These are phyloP conservation scores for Taiozyma sp. DNA, from an alignment of 1,139 yeast species.

Conservation along the genomic window DNA sequence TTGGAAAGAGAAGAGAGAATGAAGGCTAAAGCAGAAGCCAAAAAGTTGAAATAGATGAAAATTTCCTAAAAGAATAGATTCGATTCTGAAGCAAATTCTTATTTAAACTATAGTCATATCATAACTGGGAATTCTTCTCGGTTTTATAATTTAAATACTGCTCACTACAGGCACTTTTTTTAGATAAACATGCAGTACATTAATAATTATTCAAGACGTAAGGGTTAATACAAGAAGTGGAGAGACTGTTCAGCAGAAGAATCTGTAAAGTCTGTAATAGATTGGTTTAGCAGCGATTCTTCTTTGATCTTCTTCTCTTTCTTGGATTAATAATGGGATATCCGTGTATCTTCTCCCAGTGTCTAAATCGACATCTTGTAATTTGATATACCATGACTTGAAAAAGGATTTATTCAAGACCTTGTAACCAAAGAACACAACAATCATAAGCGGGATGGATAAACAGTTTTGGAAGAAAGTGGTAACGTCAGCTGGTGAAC, in stretches of 20 bases:
- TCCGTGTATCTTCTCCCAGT: slow-evolving; percentile 49
- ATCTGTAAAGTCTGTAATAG: slow-evolving; percentile 32
- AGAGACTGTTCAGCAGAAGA: slow-evolving; percentile 40
- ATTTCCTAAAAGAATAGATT: not conserved
- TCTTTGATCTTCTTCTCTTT: slow-evolving; percentile 40
- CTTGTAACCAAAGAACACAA: slow-evolving; percentile 28
- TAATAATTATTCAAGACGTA: not conserved
- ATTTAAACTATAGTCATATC: not conserved
- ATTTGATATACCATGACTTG: slow-evolving; percentile 27
- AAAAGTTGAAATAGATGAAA: slow-evolving; percentile 25
- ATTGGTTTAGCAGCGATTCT: slow-evolving; percentile 29
- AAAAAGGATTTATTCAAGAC: slow-evolving; percentile 29
- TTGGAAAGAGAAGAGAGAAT: slow-evolving; percentile 54
- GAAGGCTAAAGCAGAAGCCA: slow-evolving; percentile 46
- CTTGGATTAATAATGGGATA: slow-evolving; percentile 38
- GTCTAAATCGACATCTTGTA: slow-evolving; percentile 41
- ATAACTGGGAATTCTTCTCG: not conserved
- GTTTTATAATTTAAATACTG: not conserved
- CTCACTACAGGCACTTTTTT: not conserved
- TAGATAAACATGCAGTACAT: not conserved
- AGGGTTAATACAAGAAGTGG: not conserved
- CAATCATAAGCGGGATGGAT: slow-evolving; percentile 42
- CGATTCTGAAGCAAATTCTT: not conserved
- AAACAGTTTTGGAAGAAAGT: slow-evolving; percentile 44
- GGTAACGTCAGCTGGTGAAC: slow-evolving; percentile 43